These are phyloP conservation scores for Leavenworthia alabamica DNA, from an alignment of 345 rosid species.

Conservation along the genomic window DNA sequence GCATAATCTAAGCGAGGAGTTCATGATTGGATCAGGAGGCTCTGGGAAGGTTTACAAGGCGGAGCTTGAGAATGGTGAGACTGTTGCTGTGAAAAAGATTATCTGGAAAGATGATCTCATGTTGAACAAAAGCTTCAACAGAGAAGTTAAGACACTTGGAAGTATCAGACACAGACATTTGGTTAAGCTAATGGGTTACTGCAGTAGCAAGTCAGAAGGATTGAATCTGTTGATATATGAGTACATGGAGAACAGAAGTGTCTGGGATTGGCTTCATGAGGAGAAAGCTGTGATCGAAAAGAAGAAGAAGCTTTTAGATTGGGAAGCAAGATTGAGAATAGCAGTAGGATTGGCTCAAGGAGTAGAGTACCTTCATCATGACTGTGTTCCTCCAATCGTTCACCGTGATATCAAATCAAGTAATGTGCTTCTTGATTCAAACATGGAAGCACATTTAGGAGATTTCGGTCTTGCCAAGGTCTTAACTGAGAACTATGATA, in stretches of 20 bases:
- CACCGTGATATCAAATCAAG: conserved; percentile 94
- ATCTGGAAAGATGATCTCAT: conserved; percentile 64
- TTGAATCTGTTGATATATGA: conserved; percentile 77
- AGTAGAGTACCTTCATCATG: conserved; percentile 92
- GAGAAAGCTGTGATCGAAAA: conserved; percentile 36
- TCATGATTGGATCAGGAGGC: conserved; percentile 87
- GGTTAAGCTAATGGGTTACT: conserved; percentile 83
- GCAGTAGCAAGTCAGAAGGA: conserved; percentile 59
- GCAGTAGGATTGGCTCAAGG: conserved; percentile 88
- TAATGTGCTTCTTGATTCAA: conserved; percentile 69
- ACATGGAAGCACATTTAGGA: conserved; percentile 91
- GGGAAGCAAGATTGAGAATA: conserved; percentile 75
- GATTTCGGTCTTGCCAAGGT: conserved; percentile 88
- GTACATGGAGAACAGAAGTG: conserved; percentile 91
- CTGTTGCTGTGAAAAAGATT: conserved; percentile 78
- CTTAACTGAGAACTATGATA: conserved; percentile 45
- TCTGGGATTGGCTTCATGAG: conserved; percentile 88
- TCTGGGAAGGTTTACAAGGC: conserved; percentile 82
- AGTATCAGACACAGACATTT: conserved; percentile 77
- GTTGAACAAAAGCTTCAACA: conserved; percentile 71
- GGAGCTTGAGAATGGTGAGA: conserved; percentile 57
- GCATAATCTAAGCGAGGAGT: conserved; percentile 61
- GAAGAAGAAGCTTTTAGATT: conserved; percentile 51
- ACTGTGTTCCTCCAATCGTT: conserved; percentile 70
- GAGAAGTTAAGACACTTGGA: conserved; percentile 81